phyloP scores from a whole-genome alignment of 2,329 filamentous ascomycete species.

The Xenoacremonium recifei region DNA sequence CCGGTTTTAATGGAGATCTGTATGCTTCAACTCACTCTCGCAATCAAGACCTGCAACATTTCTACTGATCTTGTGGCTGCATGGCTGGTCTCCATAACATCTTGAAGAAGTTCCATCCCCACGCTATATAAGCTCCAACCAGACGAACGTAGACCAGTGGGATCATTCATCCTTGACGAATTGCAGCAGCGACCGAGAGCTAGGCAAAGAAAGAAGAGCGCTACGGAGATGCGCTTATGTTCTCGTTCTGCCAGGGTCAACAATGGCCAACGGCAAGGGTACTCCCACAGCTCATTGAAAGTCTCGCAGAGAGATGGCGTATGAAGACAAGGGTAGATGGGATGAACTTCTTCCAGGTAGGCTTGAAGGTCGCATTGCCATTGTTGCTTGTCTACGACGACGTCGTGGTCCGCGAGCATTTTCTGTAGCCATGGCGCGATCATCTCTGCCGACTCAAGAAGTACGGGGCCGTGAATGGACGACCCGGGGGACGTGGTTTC shows the following conservation, averaged over 20 bases:
- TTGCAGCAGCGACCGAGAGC: conserved; percentile 16
- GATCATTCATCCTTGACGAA: conserved; percentile 13
- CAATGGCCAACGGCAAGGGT: conserved; percentile 7
- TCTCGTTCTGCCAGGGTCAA: conserved; percentile 7
- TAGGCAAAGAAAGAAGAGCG: conserved; percentile 16
- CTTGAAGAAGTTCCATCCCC: conserved; percentile 10
- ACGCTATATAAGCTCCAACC: conserved; percentile 16
- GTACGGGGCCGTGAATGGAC: conserved; percentile 1
- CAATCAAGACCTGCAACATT: conserved; percentile 12
- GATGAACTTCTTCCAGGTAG: conserved; percentile 15
- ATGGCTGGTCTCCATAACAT: conserved; percentile 14
- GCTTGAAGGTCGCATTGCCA: conserved; percentile 11
- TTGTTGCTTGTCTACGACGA: conserved; percentile 11
- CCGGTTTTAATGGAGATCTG: too few relatives aligned
- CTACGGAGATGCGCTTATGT: conserved; percentile 11
- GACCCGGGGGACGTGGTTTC: conserved; percentile 3
- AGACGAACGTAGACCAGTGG: conserved; percentile 13
- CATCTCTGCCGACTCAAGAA: not conserved
- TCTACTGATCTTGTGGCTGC: conserved; percentile 13
- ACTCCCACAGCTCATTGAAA: conserved; percentile 17
- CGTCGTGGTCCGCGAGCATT: conserved; percentile 8
- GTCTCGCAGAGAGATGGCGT: conserved; percentile 13
- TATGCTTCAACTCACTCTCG: conserved; percentile 5
- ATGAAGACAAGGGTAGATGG: conserved; percentile 13
- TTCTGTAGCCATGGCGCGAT: conserved; percentile 9